Conservation (phyloP, 129 eudicot genomes). For the Flaveria ramosissima region DNA sequence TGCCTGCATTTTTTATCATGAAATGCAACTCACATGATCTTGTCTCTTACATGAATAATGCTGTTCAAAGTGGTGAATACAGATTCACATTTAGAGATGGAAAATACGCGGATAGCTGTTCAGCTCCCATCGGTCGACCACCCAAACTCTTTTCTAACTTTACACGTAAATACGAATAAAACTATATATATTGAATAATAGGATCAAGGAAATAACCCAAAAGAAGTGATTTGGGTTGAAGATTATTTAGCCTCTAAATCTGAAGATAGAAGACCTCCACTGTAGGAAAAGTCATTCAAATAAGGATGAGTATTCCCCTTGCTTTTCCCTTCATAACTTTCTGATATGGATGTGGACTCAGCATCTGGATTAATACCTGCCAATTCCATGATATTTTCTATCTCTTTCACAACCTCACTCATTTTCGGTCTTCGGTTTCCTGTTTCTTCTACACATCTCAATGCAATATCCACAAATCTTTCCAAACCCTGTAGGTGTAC, state of each 20-base stretch:
- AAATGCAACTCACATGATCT: too few species aligned
- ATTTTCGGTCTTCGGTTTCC: conserved; percentile 65
- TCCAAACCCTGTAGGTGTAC: conserved; percentile 51
- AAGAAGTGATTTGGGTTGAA: not conserved
- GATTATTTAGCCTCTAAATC: conserved; percentile 32
- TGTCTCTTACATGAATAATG: too few species aligned
- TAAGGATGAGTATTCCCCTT: conserved; percentile 47
- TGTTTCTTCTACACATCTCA: conserved; percentile 65
- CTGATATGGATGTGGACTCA: conserved; percentile 57
- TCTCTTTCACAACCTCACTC: conserved; percentile 69
- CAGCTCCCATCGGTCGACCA: too few species aligned
- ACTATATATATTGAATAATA: too few species aligned
- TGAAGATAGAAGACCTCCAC: conserved; percentile 40
- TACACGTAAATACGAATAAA: too few species aligned
- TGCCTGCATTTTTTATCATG: too few species aligned
- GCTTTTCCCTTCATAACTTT: conserved; percentile 37
- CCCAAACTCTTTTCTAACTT: too few species aligned
- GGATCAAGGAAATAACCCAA: not conserved
- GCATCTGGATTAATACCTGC: conserved; percentile 62
- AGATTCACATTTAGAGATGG: too few species aligned
- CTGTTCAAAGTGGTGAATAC: too few species aligned
- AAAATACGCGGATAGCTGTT: too few species aligned
- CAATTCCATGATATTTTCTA: conserved; percentile 55
- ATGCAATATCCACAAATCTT: conserved; percentile 62
- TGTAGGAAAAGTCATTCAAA: conserved; percentile 41